Evolutionary conservation across 1,139 yeast genomes (phyloP), one percentile per base, ranked within the genome.

Genomic region (Hemisphaericaspora xylofermentans): DNA sequence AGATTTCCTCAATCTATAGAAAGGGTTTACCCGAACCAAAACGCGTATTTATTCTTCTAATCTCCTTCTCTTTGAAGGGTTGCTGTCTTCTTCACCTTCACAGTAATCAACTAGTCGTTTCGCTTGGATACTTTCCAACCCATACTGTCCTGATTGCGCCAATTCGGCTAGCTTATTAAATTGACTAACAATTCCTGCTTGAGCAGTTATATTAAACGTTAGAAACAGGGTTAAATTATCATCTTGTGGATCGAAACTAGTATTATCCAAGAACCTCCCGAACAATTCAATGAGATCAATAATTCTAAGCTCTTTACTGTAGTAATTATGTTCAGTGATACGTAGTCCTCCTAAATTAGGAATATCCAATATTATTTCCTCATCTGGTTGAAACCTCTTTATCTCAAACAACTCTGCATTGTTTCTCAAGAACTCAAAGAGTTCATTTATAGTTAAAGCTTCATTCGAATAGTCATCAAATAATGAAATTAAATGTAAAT

Each of bases 251-350:
- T 42, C 41, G 13, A n/a, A n/a, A n/a, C n/a, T n/a, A n/a, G 59
- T 53, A 33, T 60, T 57, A 4, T 50, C 48, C 13, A 56, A 53
- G 24, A 72, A 51, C 7, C 55, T 55, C 14, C 50, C 48, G 44
- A 64, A 71, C 4, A 66, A 49, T 10, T 53, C 46, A 14, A 71
- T 47, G 22, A 74, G 58, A 44, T 70, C 76, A 16, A 51, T 50
- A 14, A 74, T 43, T 0, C 56, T 54, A 5, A 70, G 48, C 28
- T 63, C 62, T 19, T 57, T 43, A 10, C 71, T 54, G 45, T 65
- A 64, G 1, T 65, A 48, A 42, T 65, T 67, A 50, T 74, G 78
- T 43, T 75, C 79, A 4, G 68, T 55, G 10, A 75, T 57, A 4
- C 49, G 45, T 18, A 72, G 50, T 19, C 54, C 50, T 10, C 51